phyloP scores from a whole-genome alignment of 2,329 filamentous ascomycete genomes.

The Beauveria pseudobassiana region DNA sequence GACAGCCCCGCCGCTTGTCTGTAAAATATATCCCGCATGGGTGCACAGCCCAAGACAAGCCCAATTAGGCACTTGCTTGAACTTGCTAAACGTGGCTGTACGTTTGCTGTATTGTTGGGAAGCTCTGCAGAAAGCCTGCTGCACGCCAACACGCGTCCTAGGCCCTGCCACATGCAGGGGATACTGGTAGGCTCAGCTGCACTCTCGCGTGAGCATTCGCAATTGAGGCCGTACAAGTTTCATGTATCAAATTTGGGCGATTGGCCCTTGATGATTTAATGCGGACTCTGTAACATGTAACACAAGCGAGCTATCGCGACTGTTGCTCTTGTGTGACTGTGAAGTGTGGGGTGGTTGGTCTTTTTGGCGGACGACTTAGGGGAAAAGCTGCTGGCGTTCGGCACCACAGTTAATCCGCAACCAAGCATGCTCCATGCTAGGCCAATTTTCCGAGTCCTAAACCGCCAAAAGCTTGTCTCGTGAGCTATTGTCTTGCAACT shows the following conservation, averaged over 20 bases:
- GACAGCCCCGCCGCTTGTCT: slow-evolving; percentile 1
- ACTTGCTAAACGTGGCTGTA: background rate
- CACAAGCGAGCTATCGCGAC: too few relatives aligned
- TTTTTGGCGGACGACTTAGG: too few relatives aligned
- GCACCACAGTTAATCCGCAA: slow-evolving; percentile 6
- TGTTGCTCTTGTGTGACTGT: too few relatives aligned
- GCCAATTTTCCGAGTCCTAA: background rate
- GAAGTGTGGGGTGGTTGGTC: too few relatives aligned
- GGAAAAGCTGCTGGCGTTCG: background rate
- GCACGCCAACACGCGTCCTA: background rate
- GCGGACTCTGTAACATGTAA: too few relatives aligned
- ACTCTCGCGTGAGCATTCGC: slow-evolving; percentile 1
- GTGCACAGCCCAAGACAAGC: background rate
- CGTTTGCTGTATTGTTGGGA: background rate
- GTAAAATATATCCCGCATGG: slow-evolving; percentile 6
- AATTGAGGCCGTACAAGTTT: background rate
- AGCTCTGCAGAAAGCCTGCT: slow-evolving; percentile 3
- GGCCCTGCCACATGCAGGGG: background rate
- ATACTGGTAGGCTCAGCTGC: background rate
- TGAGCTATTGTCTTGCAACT: background rate
- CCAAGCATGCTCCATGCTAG: background rate
- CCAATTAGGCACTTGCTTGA: background rate
- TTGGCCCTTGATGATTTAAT: background rate
- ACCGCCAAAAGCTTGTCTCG: background rate
- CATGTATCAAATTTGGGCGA: background rate